Evolutionary conservation across 2,329 filamentous ascomycete species (phyloP), one percentile per base, ranked within the genome.

Genomic region (Zelopaecilomyces penicillatus): DNA sequence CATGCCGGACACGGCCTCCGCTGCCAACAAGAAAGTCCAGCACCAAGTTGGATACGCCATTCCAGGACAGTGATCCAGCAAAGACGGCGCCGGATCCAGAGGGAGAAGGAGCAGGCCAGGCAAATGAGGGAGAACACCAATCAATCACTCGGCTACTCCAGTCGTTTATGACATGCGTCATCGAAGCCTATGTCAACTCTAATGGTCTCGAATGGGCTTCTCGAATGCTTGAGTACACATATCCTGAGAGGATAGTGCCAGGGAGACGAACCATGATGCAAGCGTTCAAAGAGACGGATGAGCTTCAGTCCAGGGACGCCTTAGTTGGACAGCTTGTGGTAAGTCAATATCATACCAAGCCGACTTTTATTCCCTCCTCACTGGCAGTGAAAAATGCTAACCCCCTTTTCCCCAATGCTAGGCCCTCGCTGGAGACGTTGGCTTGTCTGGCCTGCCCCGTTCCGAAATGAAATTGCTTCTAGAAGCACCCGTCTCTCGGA

Each of bases 151-250:
- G 75, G 46, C 67, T 91, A 11, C 65, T 91, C 27, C 82, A 87
- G 57, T 81, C 82, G 1, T 90, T 93, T 60, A 72, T 87, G n/a
- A 87, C 84, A 0, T 85, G 86, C 57, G 67, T 90, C 12, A 65
- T 90, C 8, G 85, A 90, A 58, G 76, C 83, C 38, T 91, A 87
- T 52, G 74, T 87, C 49, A 80, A 80, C 52, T 68, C 65, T 5
- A 75, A 80, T 52, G 67, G 69, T 27, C 61, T 83, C 60, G 73
- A 76, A 38, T 83, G 80, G 80, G 73, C 80, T 2, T 66, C 75
- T 10, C 68, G 86, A 41, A 62, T 89, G 45, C 71, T 85, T 50
- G 86, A 91, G 62, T 80, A 75, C 47, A 78, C 82, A 50, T 71
- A 78, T 42, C 85, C 85, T 0, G 73, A 78, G 44, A 79, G 73